Evolutionary conservation across 2,329 filamentous ascomycete species (phyloP).

Genomic region (Immersiporthe knoxdaviesiana): DNA sequence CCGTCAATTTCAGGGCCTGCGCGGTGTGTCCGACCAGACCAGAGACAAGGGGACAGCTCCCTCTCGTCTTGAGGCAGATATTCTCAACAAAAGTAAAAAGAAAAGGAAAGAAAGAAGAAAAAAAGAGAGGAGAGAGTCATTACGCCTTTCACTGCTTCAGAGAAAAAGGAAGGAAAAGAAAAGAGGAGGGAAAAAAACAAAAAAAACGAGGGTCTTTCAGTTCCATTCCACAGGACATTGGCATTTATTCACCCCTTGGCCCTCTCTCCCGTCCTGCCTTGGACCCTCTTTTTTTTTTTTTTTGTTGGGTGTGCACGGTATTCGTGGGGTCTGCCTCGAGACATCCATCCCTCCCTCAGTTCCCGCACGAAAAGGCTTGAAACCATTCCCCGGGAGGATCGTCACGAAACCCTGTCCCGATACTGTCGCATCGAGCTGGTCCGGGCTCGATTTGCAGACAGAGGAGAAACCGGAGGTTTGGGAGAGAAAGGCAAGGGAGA

Average conservation of each 20-base stretch:
- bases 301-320: not conserved
- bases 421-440: not conserved
- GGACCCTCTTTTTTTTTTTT: not conserved
- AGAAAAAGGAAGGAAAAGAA: not conserved
- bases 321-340: conserved; percentile 3
- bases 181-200: not conserved
- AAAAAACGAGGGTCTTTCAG: not conserved
- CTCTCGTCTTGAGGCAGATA: not conserved
- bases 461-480: not conserved
- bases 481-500: no score
- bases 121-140: not conserved
- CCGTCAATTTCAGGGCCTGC: conserved; percentile 2
- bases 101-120: not conserved
- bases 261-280: not conserved
- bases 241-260: not conserved
- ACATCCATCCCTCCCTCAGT: not conserved
- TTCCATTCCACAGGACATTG: not conserved
- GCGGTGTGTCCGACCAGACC: conserved; percentile 8
- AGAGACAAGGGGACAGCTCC: not conserved
- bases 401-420: conserved; percentile 10
- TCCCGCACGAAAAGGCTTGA: conserved; percentile 3
- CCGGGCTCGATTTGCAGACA: not conserved
- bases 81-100: not conserved
- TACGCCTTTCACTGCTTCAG: not conserved
- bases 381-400: conserved; percentile 1